Conservation (phyloP, 768 basidiomycete genomes). For the Crassisporium funariophilum region DNA sequence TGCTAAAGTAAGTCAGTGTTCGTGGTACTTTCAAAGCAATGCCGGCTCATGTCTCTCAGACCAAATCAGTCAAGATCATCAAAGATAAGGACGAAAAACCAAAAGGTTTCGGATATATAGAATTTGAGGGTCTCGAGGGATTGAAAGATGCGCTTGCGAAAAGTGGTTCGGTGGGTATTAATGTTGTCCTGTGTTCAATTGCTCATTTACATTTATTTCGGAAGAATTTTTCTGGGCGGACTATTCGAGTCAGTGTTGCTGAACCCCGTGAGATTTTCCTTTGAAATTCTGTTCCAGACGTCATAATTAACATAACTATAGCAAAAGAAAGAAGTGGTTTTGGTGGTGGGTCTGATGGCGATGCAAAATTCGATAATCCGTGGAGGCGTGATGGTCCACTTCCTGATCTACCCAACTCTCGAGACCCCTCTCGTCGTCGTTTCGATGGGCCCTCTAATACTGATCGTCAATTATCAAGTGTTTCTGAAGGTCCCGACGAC, state of each 20-base stretch:
- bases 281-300: neutral
- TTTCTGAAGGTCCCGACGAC: constrained; percentile 65
- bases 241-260: constrained; percentile 89
- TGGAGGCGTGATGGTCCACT: constrained; percentile 92
- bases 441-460: constrained; percentile 57
- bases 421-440: constrained; percentile 66
- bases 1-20: constrained; percentile 48
- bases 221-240: constrained; percentile 75
- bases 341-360: constrained; percentile 62
- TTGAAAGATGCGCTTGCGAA: constrained; percentile 82
- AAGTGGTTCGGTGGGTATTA: constrained; percentile 61
- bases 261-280: constrained; percentile 80
- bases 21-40: neutral
- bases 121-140: constrained; percentile 85
- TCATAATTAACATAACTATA: constrained; percentile 31
- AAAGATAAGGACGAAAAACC: constrained; percentile 91
- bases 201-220: constrained; percentile 5
- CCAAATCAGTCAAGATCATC: constrained; percentile 90
- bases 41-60: constrained; percentile 41
- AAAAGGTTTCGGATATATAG: constrained; percentile 97
- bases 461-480: constrained; percentile 43
- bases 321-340: constrained; percentile 76
- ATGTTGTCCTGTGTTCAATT: neutral
- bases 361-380: constrained; percentile 77
- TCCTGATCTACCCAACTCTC: constrained; percentile 62